Conservation (phyloP, 371 early-diverging fungal genomes). For the Mortierella sp. region DNA sequence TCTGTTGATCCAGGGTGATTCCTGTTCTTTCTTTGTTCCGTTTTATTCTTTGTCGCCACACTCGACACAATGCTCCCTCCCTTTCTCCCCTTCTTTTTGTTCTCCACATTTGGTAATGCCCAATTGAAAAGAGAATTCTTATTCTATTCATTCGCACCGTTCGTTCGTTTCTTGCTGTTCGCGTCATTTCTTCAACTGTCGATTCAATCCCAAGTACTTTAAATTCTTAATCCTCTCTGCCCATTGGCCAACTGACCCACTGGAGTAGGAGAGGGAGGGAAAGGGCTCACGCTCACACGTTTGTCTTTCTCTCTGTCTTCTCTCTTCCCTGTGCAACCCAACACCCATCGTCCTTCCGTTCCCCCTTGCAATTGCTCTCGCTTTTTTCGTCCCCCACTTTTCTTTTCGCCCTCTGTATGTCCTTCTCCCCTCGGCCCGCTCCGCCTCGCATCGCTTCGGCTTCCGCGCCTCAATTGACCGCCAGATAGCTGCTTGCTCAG, state of each 20-base stretch:
- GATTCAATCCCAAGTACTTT: not conserved
- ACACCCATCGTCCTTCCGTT: not conserved
- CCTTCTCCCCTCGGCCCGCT: conserved; percentile 13
- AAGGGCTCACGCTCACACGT: conserved; percentile 14
- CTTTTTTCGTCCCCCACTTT: conserved; percentile 11
- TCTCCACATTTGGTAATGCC: conserved; percentile 42
- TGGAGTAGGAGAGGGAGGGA: not conserved
- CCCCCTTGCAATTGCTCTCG: not conserved
- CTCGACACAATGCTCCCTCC: not conserved
- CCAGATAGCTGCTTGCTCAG: not conserved
- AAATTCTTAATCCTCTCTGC: not conserved
- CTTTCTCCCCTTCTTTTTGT: conserved; percentile 13
- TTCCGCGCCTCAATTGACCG: not conserved
- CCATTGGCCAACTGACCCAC: not conserved
- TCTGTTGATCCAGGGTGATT: not conserved
- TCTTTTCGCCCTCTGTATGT: not conserved
- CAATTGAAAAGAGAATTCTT: not conserved
- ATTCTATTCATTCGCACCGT: not conserved
- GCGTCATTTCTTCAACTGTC: not conserved
- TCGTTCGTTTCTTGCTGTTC: not conserved
- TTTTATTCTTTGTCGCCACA: not conserved
- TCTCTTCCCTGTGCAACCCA: conserved; percentile 1
- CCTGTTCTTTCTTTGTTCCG: not conserved
- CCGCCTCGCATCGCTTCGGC: conserved; percentile 39
- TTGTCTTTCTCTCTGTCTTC: not conserved